These are phyloP conservation scores for Aspergillus sclerotioniger DNA, from an alignment of 495 filamentous ascomycete species.

Conservation along the genomic window DNA sequence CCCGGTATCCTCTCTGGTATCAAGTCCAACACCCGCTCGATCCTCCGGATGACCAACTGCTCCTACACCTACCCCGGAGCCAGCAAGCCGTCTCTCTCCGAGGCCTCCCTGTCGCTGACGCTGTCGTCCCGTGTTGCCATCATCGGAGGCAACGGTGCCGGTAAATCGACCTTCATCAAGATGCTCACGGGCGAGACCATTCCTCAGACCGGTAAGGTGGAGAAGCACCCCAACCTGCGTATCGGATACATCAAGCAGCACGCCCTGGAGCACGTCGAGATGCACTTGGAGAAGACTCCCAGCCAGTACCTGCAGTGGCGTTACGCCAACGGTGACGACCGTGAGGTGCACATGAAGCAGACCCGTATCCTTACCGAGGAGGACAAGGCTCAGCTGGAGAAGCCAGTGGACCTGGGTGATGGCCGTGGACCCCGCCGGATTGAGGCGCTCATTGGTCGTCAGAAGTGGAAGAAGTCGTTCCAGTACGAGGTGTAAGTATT, in stretches of 20 bases:
- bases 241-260: slow-evolving; percentile 99
- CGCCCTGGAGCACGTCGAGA: slow-evolving; percentile 97
- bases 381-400: slow-evolving; percentile 89
- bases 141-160: slow-evolving; percentile 95
- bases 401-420: slow-evolving; percentile 76
- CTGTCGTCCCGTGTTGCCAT: slow-evolving; percentile 93
- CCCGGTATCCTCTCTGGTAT: slow-evolving; percentile 93
- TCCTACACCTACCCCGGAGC: slow-evolving; percentile 88
- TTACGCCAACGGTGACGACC: slow-evolving; percentile 93
- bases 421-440: slow-evolving; percentile 76
- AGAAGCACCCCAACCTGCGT: slow-evolving; percentile 98
- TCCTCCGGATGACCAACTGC: slow-evolving; percentile 90
- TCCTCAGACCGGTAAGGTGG: slow-evolving; percentile 82
- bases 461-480: slow-evolving; percentile 99
- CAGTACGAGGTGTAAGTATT: slow-evolving; percentile 87
- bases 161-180: slow-evolving; percentile 98
- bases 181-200: slow-evolving; percentile 93
- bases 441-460: slow-evolving; percentile 88
- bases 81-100: slow-evolving; percentile 78
- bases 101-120: slow-evolving; percentile 80
- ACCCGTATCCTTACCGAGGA: slow-evolving; percentile 83
- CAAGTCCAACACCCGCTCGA: slow-evolving; percentile 88
- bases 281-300: slow-evolving; percentile 98
- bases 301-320: slow-evolving; percentile 99
- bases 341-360: slow-evolving; percentile 96